These are phyloP conservation scores for Mycena crocata DNA, from an alignment of 768 basidiomycete genomes.

Conservation along the genomic window DNA sequence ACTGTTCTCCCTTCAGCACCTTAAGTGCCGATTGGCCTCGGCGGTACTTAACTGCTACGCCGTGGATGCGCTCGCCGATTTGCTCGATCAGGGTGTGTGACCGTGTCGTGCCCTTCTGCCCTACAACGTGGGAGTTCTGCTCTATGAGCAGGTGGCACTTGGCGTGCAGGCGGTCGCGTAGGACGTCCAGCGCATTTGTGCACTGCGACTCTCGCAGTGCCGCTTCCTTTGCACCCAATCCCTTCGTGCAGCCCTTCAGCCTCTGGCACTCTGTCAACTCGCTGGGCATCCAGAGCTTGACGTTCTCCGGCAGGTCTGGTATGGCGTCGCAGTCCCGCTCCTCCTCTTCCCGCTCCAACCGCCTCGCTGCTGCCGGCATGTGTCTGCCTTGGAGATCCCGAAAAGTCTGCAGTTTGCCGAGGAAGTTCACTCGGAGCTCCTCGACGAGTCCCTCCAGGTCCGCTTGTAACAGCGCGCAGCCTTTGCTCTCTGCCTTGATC, in stretches of 20 bases:
- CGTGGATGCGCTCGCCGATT: not conserved
- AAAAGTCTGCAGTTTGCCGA: not conserved
- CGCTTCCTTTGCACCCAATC: not conserved
- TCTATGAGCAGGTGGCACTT: conserved; percentile 15
- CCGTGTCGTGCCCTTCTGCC: not conserved
- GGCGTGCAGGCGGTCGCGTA: conserved; percentile 9
- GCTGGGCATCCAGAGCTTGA: conserved; percentile 17
- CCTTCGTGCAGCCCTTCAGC: not conserved
- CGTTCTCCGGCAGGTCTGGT: conserved; percentile 9
- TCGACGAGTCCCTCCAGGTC: not conserved
- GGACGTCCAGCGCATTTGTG: not conserved
- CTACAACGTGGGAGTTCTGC: not conserved
- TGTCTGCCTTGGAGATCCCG: not conserved
- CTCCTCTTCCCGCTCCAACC: conserved; percentile 6
- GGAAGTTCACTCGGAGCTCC: not conserved
- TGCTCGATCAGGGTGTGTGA: not conserved
- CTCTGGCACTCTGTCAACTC: not conserved
- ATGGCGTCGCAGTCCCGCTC: not conserved
- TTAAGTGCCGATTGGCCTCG: not conserved
- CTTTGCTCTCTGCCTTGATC: conserved; percentile 1
- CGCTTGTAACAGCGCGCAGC: not conserved
- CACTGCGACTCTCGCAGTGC: conserved; percentile 18
- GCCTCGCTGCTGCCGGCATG: conserved; percentile 16
- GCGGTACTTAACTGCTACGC: not conserved
- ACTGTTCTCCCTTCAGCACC: not conserved